Evolutionary conservation across 371 early-diverging fungal genomes (phyloP).

Genomic region (Saksenaea oblongispora): DNA sequence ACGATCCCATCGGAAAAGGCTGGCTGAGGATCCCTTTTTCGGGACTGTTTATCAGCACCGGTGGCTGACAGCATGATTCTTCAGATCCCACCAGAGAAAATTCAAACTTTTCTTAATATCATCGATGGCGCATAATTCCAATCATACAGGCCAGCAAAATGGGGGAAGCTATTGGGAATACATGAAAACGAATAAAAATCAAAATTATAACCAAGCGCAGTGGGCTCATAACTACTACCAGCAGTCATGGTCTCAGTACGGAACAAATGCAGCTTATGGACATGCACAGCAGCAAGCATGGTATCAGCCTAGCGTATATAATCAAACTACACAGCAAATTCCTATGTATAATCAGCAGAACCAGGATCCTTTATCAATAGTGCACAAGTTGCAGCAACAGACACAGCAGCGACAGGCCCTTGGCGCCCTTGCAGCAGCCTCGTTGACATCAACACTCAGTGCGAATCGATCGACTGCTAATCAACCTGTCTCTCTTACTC

Average conservation of each 20-base stretch:
- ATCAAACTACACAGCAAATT: not conserved
- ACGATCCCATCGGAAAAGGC: no score
- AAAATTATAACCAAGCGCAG: not conserved
- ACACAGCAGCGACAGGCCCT: conserved; percentile 28
- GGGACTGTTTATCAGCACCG: not conserved
- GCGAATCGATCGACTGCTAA: not conserved
- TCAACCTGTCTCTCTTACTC: conserved; percentile 4
- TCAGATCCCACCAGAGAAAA: not conserved
- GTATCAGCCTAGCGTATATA: not conserved
- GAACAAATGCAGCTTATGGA: not conserved
- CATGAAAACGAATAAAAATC: not conserved
- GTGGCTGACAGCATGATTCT: not conserved
- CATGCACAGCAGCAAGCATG: not conserved
- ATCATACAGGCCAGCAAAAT: not conserved
- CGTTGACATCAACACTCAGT: conserved; percentile 21
- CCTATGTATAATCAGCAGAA: not conserved
- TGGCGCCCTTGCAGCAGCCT: conserved; percentile 34
- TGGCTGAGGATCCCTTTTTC: no score
- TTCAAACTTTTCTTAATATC: not conserved
- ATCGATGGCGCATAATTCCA: not conserved
- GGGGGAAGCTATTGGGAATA: not conserved
- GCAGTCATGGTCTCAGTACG: not conserved
- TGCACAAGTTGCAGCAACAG: conserved; percentile 32
- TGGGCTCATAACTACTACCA: not conserved
- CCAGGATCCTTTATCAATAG: conserved; percentile 13